Evolutionary conservation across 2,329 filamentous ascomycete genomes (phyloP), one percentile per base, ranked within the genome.

Genomic region (Pyrenophora teres): DNA sequence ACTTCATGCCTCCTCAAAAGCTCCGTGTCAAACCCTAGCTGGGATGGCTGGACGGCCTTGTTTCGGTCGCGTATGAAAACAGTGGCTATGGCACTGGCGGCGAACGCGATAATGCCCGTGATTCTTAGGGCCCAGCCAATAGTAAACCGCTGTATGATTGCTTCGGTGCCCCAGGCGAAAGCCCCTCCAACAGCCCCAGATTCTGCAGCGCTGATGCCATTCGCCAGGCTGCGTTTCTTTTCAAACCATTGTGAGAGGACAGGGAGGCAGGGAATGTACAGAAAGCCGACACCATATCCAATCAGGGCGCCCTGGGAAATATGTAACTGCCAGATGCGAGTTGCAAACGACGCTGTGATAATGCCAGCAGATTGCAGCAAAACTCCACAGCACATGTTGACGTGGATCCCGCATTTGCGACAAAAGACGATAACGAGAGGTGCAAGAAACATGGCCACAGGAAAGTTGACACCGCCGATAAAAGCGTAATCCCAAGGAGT

Each of bases 241-340:
- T 58, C 51, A 54, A 80, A 80, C 77, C 77, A 79, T 40, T 79
- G 74, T 1, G 72, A 69, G 0, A 75, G 54, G 3, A 78, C 64
- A 0, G 70, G 68, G 1, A 74, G 60, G 27, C 67, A 67, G 1
- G 75, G 73, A 3, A 76, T 71, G 35, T 72, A 77, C n/a, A 77
- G 56, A 10, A 73, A 72, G 0, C 75, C 75, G 5, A 78, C 65
- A 0, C 76, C 76, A 4, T 67, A 42, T 0, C 77, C 77, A 7
- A 78, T 69, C 0, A 74, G 59, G 2, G 75, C 46, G 1, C 76
- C 76, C 49, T 80, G 77, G 1, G 64, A 69, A 3, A 79, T 59
- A 42, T 75, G 73, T 5, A 79, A 61, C 3, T 76, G 74, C 74
- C 74, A 77, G 23, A 72, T 71, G 3, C 59, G 38, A 1, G 46